Base-by-base conservation (phyloP, 345 rosid genomes). In the Luvunga scandens region DNA sequence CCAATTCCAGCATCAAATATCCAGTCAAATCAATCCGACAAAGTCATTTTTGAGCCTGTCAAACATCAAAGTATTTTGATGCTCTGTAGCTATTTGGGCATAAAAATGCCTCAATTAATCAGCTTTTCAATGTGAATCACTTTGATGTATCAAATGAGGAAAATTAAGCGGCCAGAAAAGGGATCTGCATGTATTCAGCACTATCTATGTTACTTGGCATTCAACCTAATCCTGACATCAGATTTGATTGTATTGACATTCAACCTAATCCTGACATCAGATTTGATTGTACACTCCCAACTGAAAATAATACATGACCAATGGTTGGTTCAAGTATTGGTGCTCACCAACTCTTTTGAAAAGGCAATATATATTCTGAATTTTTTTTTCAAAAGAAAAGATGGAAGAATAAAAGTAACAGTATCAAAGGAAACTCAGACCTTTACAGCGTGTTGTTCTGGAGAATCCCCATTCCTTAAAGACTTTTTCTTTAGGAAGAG, bases 401-500 rank as follows among this genome's bases (percentile, higher is more conserved):
- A 22, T 45, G 10, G 59, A 74, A 57, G 31, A 59, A 18, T 45
- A 10, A 62, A 74, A 57, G 38, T 48, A 77, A 28, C 28, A 56
- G 28, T 57, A 34, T 55, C 69, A 72, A 5, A 33, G 50, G 79
- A 72, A 72, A 75, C 80, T 56, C 69, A 73, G 36, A 92, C 99
- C 97, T 90, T 95, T 76, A 88, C 90, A 78, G 80, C 78, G 80
- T 92, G 94, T 76, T 72, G 45, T 82, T 90, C 84, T 63, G 81
- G 86, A 85, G 95, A 80, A 81, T 91, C 93, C 76, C 93, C 95
- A 77, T 84, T 88, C 73, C 81, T 77, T 75, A 88, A 75, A 83
- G 88, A 86, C 88, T 80, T 95, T 84, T 92, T 93, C 90, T 82
- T 90, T 57, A 91, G 76, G 39, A 96, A 86, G 36, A 96, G 89